Base-by-base conservation (phyloP, 2,329 filamentous ascomycete species). In the Apiospora arundinis region DNA sequence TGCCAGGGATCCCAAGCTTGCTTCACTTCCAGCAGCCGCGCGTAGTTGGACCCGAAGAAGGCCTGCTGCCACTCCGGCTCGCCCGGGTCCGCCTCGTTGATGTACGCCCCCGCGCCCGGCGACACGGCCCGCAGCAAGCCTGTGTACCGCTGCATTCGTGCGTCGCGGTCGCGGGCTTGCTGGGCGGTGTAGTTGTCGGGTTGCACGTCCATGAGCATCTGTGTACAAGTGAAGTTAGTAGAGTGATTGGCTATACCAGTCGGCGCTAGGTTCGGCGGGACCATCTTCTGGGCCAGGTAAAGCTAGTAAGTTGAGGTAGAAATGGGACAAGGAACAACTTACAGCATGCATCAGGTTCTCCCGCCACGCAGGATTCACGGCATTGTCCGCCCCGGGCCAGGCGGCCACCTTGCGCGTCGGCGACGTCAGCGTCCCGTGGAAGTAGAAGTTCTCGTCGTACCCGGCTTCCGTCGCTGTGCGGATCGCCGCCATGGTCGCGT, bases 71-170 rank as follows among this genome's bases (percentile, higher is more conserved):
- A 88, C 70, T 84, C 74, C 1, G 82, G 82, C 76, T 88, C 82
- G 71, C 82, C 80, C 56, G 85, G 83, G 76, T 89, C 84, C 2
- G 81, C 84, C 80, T 90, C 88, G 72, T 87, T 88, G 75, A 86
- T 77, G 73, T 88, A 88, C 5, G 84, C 80, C 5, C 85, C 85
- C 1, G 78, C 78, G 1, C 80, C 83, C 4, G 84, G 84, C 0
- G 83, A 82, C 7, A 80, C 78, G 7, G 74, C 77, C 32, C 81
- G 78, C 65, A 80, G 69, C 11, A 69, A 37, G 68, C 14, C 1
- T 8, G 11, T 63, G 32, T 75, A 75, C 67, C 72, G 70, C 11
- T 79, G 70, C 77, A 80, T 75, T 18, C 71, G 73, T 11, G 66
- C 67, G 12, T 75, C 76, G 49, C 79, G 75, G 32, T n/a, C 21